Conservation (phyloP, 176 grass and related monocot species). For the Stipa capillata region DNA sequence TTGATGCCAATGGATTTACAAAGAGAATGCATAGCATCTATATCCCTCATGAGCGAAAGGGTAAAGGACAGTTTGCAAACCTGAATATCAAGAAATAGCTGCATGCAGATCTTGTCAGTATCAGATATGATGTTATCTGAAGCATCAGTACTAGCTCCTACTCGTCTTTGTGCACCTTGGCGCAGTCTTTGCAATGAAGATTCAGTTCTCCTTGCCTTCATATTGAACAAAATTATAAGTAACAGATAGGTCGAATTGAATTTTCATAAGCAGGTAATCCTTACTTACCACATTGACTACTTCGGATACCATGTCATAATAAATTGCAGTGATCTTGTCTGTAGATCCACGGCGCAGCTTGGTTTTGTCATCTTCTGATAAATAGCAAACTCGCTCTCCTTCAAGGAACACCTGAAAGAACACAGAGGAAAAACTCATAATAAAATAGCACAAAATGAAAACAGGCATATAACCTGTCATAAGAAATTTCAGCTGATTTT, state of each 20-base stretch:
- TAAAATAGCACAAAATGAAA: not conserved
- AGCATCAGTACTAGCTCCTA: conserved; percentile 80
- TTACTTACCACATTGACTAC: conserved; percentile 86
- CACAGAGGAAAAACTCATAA: not conserved
- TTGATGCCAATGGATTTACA: not conserved
- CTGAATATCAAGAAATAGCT: conserved; percentile 99
- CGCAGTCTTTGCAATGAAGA: conserved; percentile 89
- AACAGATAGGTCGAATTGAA: not conserved
- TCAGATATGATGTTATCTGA: conserved; percentile 87
- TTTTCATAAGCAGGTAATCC: not conserved
- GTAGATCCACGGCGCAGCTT: conserved; percentile 46
- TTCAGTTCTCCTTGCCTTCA: conserved; percentile 85
- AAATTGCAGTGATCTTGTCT: conserved; percentile 75
- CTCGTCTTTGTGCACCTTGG: conserved; percentile 83
- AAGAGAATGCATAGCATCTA: not conserved
- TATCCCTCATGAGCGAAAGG: not conserved
- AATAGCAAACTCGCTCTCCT: conserved; percentile 48
- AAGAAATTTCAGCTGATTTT: not conserved
- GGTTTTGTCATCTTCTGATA: conserved; percentile 66
- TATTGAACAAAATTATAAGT: not conserved
- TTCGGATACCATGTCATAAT: conserved; percentile 82
- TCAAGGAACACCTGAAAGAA: conserved; percentile 72
- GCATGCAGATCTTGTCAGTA: conserved; percentile 99
- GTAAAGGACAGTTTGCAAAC: conserved; percentile 3
- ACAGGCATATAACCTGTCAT: not conserved